phyloP scores from a whole-genome alignment of 306 rosid genomes.

The Lablab purpureus region DNA sequence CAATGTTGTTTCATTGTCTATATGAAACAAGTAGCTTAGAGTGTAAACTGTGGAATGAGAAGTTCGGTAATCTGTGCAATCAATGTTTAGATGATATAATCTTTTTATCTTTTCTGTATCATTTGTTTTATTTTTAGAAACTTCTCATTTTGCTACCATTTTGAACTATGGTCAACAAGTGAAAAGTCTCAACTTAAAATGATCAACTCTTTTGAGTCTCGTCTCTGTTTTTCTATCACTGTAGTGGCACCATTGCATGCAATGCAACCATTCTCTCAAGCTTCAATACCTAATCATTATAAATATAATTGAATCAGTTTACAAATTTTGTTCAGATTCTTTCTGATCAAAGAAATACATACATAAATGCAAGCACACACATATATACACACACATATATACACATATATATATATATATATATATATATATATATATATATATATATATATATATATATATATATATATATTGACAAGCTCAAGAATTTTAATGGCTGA shows the following conservation, averaged over 20 bases:
- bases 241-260: not conserved
- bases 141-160: not conserved
- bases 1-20: constrained; percentile 71
- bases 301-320: constrained; percentile 40
- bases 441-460: no score
- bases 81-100: constrained; percentile 43
- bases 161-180: constrained; percentile 2
- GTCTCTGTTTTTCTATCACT: not conserved
- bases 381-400: no score
- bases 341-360: constrained; percentile 73
- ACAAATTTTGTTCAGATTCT: constrained; percentile 80
- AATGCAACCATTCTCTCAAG: not conserved
- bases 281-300: not conserved
- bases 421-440: no score
- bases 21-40: constrained; percentile 62
- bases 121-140: not conserved
- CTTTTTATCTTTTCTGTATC: constrained; percentile 26
- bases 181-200: not conserved
- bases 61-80: constrained; percentile 51
- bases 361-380: no score
- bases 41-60: constrained; percentile 47
- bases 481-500: no score
- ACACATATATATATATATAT: no score
- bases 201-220: not conserved
- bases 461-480: no score